phyloP scores from a whole-genome alignment of 495 filamentous ascomycete species.

The Aspergillus panamensis region DNA sequence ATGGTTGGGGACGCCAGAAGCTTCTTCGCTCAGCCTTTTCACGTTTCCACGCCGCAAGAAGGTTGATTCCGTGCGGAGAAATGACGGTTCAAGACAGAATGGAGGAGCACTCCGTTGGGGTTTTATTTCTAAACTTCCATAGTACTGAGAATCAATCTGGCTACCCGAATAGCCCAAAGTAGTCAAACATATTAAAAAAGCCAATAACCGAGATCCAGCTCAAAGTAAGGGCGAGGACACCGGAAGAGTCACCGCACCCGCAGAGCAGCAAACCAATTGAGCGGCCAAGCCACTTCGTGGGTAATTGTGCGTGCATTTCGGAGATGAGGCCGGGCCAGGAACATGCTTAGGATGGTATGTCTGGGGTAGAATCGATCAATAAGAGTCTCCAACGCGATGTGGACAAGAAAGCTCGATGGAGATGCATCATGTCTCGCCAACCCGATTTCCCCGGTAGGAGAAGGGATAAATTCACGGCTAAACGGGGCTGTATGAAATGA shows the following conservation, averaged over 20 bases:
- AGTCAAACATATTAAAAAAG: neutral
- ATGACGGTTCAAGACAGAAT: neutral
- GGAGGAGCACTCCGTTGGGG: neutral
- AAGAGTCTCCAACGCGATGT: neutral
- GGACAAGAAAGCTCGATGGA: neutral
- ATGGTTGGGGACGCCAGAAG: constrained; percentile 15
- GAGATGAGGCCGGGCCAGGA: constrained; percentile 13
- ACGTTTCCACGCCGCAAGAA: neutral
- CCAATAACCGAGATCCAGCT: neutral
- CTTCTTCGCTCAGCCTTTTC: neutral
- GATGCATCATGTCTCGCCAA: neutral
- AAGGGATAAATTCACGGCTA: constrained; percentile 14
- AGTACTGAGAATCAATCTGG: neutral
- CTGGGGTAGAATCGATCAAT: constrained; percentile 9
- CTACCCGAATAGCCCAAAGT: neutral
- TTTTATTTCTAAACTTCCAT: neutral
- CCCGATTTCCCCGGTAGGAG: neutral
- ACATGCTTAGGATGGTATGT: constrained; percentile 1
- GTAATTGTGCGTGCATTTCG: constrained; percentile 8
- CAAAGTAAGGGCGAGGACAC: neutral
- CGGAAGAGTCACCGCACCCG: neutral
- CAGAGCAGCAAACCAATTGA: neutral
- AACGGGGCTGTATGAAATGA: constrained; percentile 5
- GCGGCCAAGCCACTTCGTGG: constrained; percentile 4
- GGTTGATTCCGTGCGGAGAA: constrained; percentile 2